Base-by-base conservation (phyloP, 2,329 filamentous ascomycete species). In the Colletotrichum tofieldiae region DNA sequence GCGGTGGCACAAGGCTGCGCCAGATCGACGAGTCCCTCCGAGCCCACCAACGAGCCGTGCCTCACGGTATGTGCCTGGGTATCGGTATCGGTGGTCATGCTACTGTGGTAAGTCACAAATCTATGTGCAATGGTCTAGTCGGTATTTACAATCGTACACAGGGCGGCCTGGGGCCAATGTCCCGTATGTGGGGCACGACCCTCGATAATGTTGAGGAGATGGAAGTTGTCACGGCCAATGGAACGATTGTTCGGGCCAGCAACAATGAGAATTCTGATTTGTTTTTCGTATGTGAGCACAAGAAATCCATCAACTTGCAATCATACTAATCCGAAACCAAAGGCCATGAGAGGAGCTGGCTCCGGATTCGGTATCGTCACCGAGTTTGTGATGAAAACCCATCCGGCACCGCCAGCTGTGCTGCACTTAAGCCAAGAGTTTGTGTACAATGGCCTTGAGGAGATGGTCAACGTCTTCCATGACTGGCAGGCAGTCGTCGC, bases 81-180 rank as follows among this genome's bases (percentile, higher is more conserved):
- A 88, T 91, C 9, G 89, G 88, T 2, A 84, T 89, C 5, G 89
- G 88, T 37, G 89, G 89, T 0, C 88, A 91, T 74, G 85, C 88
- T 3, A 89, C 87, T 1, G 86, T 89, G 64, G 87, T 88, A 75
- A 75, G 84, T 79, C 11, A n/a, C 11, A 12, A 11, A 18, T 7
- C 11, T 14, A 3, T 18, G 2, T 9, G 4, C 35, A 49, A 26
- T 9, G 29, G 5, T 18, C 32, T 37, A 1, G 14, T 14, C 11
- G 2, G 12, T 16, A 1, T 43, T 23, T 39, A 52, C 66, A 16
- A 64, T 39, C 8, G 9, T 11, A 3, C 60, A 16, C 71, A 89
- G 85, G 89, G 89, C 54, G 89, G 89, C 1, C 82, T 89, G 2
- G 89, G 89, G 0, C 86, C 87, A 12, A 84, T 85, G 74, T 90